These are phyloP conservation scores for Rhodamnia rubescens DNA, from an alignment of 345 rosid genomes.

Conservation along the genomic window DNA sequence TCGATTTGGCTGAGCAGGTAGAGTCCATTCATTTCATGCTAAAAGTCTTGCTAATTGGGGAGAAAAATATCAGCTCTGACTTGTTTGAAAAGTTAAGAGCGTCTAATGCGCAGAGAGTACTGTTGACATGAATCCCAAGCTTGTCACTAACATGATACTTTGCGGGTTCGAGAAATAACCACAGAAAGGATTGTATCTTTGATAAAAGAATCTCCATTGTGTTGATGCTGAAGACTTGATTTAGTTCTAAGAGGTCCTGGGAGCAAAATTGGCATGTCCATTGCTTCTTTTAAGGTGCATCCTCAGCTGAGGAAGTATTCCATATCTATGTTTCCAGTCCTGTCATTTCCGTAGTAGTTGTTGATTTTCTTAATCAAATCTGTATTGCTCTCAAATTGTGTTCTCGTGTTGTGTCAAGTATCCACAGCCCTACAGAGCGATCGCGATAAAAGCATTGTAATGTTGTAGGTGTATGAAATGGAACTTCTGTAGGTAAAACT, in stretches of 20 bases:
- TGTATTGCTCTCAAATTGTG: background rate
- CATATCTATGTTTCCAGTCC: background rate
- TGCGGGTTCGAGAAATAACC: background rate
- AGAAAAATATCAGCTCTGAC: background rate
- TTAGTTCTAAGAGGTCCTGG: background rate
- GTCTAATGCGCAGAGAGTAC: background rate
- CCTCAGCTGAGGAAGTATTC: background rate
- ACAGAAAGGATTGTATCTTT: background rate
- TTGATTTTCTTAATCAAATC: background rate
- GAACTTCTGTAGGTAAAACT: background rate
- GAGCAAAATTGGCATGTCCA: background rate
- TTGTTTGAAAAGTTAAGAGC: background rate
- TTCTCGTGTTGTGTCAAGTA: background rate
- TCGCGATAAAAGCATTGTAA: background rate
- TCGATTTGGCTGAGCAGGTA: background rate
- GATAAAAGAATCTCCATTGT: background rate
- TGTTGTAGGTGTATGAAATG: background rate
- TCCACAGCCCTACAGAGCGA: background rate
- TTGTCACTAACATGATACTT: background rate
- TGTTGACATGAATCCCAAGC: background rate
- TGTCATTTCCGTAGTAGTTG: background rate
- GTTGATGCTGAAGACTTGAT: background rate
- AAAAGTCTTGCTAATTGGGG: background rate
- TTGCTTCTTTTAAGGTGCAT: background rate
- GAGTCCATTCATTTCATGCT: background rate